These are phyloP conservation scores for Vanrija sp. DNA, from an alignment of 1,284 basidiomycete species.

Conservation along the genomic window DNA sequence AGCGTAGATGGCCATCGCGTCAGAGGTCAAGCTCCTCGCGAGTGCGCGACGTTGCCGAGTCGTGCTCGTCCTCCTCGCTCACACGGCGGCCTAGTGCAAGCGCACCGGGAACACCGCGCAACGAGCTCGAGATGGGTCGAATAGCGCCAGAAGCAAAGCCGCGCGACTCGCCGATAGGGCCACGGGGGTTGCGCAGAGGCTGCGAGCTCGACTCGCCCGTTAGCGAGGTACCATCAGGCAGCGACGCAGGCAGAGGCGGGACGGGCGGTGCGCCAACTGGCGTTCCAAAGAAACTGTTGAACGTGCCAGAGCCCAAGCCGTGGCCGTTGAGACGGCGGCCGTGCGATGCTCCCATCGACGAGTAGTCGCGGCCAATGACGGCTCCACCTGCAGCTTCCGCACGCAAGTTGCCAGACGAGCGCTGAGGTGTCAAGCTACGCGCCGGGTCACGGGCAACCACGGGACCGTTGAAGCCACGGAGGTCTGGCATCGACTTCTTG, in stretches of 20 bases:
- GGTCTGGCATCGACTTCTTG: constrained; percentile 89
- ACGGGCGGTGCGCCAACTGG: constrained; percentile 37
- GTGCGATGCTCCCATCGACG: constrained; percentile 35
- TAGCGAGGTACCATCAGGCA: constrained; percentile 7
- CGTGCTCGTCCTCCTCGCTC: constrained; percentile 38
- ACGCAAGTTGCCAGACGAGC: constrained; percentile 85
- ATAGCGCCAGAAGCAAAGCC: constrained; percentile 14
- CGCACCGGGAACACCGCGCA: constrained; percentile 19
- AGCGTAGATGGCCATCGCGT: not conserved
- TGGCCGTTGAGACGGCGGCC: constrained; percentile 27
- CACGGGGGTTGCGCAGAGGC: constrained; percentile 41
- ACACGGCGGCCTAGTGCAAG: constrained; percentile 21
- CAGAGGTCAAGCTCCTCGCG: constrained; percentile 17
- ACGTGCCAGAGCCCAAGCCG: constrained; percentile 23
- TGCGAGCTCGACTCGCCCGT: constrained; percentile 7
- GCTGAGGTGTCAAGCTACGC: constrained; percentile 71
- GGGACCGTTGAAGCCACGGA: constrained; percentile 55
- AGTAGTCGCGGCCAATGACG: constrained; percentile 32
- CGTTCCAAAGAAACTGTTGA: constrained; percentile 29
- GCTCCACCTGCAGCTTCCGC: constrained; percentile 86
- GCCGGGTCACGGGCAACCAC: constrained; percentile 69
- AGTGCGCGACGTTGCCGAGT: constrained; percentile 10
- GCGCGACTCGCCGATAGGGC: constrained; percentile 41
- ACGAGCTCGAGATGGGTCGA: constrained; percentile 11
- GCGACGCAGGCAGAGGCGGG: constrained; percentile 28